These are phyloP conservation scores for Blastobotrys serpentis DNA, from an alignment of 1,139 yeast genomes.

Conservation along the genomic window DNA sequence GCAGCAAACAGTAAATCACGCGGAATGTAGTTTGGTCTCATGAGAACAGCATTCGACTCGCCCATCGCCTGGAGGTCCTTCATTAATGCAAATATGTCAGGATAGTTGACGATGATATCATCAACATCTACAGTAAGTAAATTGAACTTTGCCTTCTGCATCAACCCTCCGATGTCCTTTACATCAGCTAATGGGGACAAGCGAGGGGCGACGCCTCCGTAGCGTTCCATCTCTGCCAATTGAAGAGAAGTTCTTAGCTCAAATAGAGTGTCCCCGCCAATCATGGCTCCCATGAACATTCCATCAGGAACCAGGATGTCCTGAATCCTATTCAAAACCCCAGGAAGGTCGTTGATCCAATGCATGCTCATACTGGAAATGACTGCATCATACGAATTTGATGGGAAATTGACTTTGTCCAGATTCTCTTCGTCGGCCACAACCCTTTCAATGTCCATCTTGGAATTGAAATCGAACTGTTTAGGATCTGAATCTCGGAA, in stretches of 20 bases:
- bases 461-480: constrained; percentile 41
- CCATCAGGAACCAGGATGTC: constrained; percentile 76
- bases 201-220: constrained; percentile 77
- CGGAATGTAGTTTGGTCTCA: constrained; percentile 55
- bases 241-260: constrained; percentile 79
- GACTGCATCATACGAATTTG: constrained; percentile 63
- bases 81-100: constrained; percentile 64
- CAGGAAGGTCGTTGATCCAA: constrained; percentile 84
- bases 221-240: constrained; percentile 75
- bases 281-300: constrained; percentile 75
- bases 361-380: constrained; percentile 73
- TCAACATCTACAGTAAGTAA: constrained; percentile 83
- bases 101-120: constrained; percentile 80
- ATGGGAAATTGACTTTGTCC: constrained; percentile 19
- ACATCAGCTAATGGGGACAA: constrained; percentile 80
- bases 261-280: constrained; percentile 81
- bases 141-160: constrained; percentile 75
- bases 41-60: constrained; percentile 69
- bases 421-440: constrained; percentile 66
- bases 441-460: constrained; percentile 47
- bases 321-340: constrained; percentile 56
- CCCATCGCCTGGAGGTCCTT: constrained; percentile 81
- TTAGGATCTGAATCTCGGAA: constrained; percentile 47
- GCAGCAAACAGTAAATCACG: constrained; percentile 72
- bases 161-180: constrained; percentile 68